Percentiles rank a stretch among this genome's conserved stretches.
These are phyloP conservation scores for Wickerhamomyces pijperi DNA, from an alignment of 805 yeast species.

Conservation along the genomic window DNA sequence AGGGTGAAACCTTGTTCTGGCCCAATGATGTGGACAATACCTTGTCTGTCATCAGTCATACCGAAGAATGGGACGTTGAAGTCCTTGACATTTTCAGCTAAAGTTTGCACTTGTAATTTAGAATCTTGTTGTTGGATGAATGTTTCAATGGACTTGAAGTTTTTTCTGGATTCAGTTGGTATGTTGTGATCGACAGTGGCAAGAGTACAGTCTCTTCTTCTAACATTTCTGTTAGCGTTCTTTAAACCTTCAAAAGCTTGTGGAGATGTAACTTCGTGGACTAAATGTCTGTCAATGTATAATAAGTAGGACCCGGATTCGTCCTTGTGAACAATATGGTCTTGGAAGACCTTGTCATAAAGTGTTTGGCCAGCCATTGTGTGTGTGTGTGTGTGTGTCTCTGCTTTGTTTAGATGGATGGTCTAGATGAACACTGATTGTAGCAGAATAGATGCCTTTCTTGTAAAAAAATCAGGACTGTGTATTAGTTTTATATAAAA, in stretches of 20 bases:
- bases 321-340: slow-evolving; percentile 85
- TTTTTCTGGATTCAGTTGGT: slow-evolving; percentile 82
- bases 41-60: slow-evolving; percentile 90
- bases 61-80: slow-evolving; percentile 90
- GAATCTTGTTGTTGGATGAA: slow-evolving; percentile 90
- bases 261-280: slow-evolving; percentile 98
- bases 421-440: no score
- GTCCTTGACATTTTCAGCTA: slow-evolving; percentile 85
- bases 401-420: background rate
- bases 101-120: slow-evolving; percentile 80
- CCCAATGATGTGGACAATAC: slow-evolving; percentile 96
- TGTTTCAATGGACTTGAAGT: slow-evolving; percentile 59
- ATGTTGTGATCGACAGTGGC: slow-evolving; percentile 97
- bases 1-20: slow-evolving; percentile 98
- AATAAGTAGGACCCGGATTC: slow-evolving; percentile 78
- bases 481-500: background rate
- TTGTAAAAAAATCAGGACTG: background rate
- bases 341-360: slow-evolving; percentile 93
- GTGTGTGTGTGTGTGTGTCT: no score
- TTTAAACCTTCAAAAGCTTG: slow-evolving; percentile 96
- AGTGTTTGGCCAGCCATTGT: slow-evolving; percentile 36
- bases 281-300: slow-evolving; percentile 93
- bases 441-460: no score
- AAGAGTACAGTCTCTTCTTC: slow-evolving; percentile 87
- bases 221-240: slow-evolving; percentile 78